Percentiles rank a stretch among this genome's conserved stretches.
phyloP scores from a whole-genome alignment of 1,284 basidiomycete genomes.

The Microbotryum violaceum region DNA sequence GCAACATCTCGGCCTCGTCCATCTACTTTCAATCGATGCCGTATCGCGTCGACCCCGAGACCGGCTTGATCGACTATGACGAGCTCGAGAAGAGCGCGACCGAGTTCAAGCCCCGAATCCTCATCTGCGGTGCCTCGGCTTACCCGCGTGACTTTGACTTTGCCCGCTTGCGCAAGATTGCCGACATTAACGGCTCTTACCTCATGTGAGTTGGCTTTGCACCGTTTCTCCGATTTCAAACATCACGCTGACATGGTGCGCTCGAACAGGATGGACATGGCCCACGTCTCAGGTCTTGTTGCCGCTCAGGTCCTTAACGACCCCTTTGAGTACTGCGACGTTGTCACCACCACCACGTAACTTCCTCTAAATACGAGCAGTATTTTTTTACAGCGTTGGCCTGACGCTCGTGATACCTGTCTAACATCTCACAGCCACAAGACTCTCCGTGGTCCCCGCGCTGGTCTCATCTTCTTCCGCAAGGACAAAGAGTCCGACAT shows the following conservation, averaged over 20 bases:
- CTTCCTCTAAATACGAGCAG: slow-evolving; percentile 34
- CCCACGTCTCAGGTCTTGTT: slow-evolving; percentile 92
- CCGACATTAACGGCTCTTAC: slow-evolving; percentile 83
- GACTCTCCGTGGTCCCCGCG: slow-evolving; percentile 96
- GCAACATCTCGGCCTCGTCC: slow-evolving; percentile 99
- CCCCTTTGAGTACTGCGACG: slow-evolving; percentile 95
- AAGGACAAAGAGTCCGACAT: slow-evolving; percentile 82
- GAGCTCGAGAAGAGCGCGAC: slow-evolving; percentile 78
- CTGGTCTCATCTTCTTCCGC: slow-evolving; percentile 97
- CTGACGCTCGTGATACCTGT: slow-evolving; percentile 4
- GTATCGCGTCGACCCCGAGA: slow-evolving; percentile 76
- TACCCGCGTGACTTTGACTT: slow-evolving; percentile 99
- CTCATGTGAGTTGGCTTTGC: slow-evolving; percentile 38
- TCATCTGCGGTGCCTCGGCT: slow-evolving; percentile 97
- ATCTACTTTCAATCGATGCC: slow-evolving; percentile 99
- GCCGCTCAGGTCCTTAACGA: slow-evolving; percentile 86
- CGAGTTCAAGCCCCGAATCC: slow-evolving; percentile 90
- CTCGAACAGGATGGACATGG: slow-evolving; percentile 77
- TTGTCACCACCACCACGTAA: slow-evolving; percentile 90
- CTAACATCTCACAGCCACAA: slow-evolving; percentile 63
- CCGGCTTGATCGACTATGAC: slow-evolving; percentile 87
- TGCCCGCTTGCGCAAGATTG: slow-evolving; percentile 67
- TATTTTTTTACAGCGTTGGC: neutral
- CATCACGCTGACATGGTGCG: slow-evolving; percentile 37
- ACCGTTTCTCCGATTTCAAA: too few relatives aligned